A percentile compares a stretch with the other conserved stretches of the same genome.
phyloP scores from a whole-genome alignment of 768 basidiomycete genomes.

The Multifurca ochricompacta region DNA sequence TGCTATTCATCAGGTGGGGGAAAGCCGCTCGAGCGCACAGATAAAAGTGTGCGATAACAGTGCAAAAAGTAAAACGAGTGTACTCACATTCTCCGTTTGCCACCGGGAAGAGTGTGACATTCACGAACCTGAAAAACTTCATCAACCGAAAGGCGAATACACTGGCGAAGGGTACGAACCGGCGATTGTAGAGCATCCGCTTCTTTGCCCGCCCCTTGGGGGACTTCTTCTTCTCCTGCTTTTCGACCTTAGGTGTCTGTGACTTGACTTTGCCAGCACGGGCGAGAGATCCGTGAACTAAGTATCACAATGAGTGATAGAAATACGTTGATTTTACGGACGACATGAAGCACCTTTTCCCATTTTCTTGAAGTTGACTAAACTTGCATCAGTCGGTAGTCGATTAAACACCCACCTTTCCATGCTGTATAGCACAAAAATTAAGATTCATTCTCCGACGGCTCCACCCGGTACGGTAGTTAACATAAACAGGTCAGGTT shows the following conservation, averaged over 20 bases:
- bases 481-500: too few relatives aligned
- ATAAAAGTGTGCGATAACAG: slow-evolving; percentile 14
- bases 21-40: slow-evolving; percentile 6
- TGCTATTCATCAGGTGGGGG: slow-evolving; percentile 46
- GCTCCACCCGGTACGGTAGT: too few relatives aligned
- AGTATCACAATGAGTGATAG: slow-evolving; percentile 2
- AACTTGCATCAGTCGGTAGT: neutral
- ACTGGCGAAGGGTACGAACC: slow-evolving; percentile 41
- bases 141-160: neutral
- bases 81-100: slow-evolving; percentile 95
- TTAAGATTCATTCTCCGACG: slow-evolving; percentile 9
- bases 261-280: slow-evolving; percentile 99
- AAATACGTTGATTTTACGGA: neutral
- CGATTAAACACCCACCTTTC: neutral
- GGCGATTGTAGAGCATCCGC: slow-evolving; percentile 86
- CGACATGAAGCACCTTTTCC: slow-evolving; percentile 21
- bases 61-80: slow-evolving; percentile 19
- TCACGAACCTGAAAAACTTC: slow-evolving; percentile 62
- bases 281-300: slow-evolving; percentile 98
- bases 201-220: slow-evolving; percentile 98
- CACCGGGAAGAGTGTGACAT: slow-evolving; percentile 87
- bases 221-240: slow-evolving; percentile 98
- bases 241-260: slow-evolving; percentile 95
- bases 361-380: slow-evolving; percentile 22
- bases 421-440: slow-evolving; percentile 10